phyloP scores from a whole-genome alignment of 2,329 filamentous ascomycete genomes.

The Cercospora sp. region DNA sequence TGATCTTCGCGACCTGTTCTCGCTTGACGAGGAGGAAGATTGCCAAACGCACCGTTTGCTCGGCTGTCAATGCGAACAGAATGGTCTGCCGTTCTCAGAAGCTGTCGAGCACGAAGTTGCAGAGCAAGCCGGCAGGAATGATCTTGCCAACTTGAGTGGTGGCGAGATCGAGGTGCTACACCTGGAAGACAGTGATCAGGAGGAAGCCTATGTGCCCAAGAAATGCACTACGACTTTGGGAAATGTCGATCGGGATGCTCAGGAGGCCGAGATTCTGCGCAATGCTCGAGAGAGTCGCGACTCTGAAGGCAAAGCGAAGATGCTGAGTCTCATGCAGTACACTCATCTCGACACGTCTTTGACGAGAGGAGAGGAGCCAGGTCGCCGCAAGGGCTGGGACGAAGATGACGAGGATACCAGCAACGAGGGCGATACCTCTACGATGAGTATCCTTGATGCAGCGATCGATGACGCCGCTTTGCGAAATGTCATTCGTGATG shows the following conservation, averaged over 20 bases:
- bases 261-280: conserved; percentile 36
- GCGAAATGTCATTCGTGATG: conserved; percentile 50
- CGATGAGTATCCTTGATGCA: conserved; percentile 33
- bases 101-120: conserved; percentile 24
- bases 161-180: conserved; percentile 25
- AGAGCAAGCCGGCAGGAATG: conserved; percentile 25
- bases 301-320: conserved; percentile 42
- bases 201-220: conserved; percentile 13
- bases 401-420: conserved; percentile 19
- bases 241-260: conserved; percentile 42
- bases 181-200: conserved; percentile 34
- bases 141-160: conserved; percentile 29
- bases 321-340: conserved; percentile 57
- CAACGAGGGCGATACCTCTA: conserved; percentile 34
- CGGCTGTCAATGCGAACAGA: conserved; percentile 62
- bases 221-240: conserved; percentile 20
- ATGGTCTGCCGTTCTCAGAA: conserved; percentile 43
- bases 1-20: conserved; percentile 67
- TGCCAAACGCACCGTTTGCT: conserved; percentile 70
- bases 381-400: neutral
- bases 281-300: conserved; percentile 37
- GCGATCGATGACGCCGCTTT: conserved; percentile 55
- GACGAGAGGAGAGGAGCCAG: neutral
- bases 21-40: conserved; percentile 58
- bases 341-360: conserved; percentile 51